Evolutionary conservation across 2,329 filamentous ascomycete species (phyloP).

Genomic region (Colletotrichum lindemuthianum): DNA sequence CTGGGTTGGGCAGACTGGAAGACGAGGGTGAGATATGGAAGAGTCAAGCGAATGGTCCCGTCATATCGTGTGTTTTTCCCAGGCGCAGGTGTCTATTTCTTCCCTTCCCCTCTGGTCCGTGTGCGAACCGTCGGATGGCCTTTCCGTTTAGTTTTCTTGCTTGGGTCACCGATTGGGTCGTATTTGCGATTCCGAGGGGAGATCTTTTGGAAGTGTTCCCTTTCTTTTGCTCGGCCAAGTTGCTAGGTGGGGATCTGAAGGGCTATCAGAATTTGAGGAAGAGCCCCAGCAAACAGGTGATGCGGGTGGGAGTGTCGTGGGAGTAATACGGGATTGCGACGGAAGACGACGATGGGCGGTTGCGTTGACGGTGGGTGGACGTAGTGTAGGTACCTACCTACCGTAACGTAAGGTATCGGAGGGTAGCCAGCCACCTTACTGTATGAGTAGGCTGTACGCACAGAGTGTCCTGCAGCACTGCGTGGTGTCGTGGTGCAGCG

Average conservation of each 20-base stretch:
- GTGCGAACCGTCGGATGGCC: background rate
- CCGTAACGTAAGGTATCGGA: too few relatives aligned
- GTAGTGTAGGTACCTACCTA: background rate
- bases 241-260: conserved; percentile 21
- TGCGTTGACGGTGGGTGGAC: conserved; percentile 25
- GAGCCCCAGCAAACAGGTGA: conserved; percentile 31
- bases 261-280: conserved; percentile 33
- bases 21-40: background rate
- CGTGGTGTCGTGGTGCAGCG: too few relatives aligned
- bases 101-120: background rate
- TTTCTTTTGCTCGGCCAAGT: too few relatives aligned
- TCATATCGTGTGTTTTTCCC: too few relatives aligned
- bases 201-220: too few relatives aligned
- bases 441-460: background rate
- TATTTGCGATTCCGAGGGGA: too few relatives aligned
- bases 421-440: too few relatives aligned
- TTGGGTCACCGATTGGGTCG: background rate
- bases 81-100: background rate
- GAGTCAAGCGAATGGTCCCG: too few relatives aligned
- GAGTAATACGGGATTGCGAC: conserved; percentile 35
- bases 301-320: conserved; percentile 29
- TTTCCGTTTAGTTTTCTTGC: conserved; percentile 4
- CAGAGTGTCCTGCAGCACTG: background rate
- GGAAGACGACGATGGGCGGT: conserved; percentile 12
- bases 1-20: conserved; percentile 38